Evolutionary conservation across 164 flowering plant genomes (phyloP).

Genomic region (Chloranthus sessilifolius): DNA sequence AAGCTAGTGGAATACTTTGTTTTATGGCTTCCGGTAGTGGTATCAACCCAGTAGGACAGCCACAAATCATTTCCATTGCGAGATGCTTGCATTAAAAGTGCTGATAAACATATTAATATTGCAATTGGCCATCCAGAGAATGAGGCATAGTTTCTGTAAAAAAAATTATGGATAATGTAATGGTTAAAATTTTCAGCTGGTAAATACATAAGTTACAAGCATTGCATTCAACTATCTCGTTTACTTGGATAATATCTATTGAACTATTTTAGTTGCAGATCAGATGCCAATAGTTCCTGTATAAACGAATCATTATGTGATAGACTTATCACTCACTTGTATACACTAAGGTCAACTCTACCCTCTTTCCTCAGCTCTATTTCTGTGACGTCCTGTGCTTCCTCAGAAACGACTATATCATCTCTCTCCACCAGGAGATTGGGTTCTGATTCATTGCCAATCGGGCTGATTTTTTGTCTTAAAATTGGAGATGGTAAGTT

Average conservation of each 20-base stretch:
- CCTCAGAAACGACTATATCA: slow-evolving; percentile 20
- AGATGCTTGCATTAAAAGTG: slow-evolving; percentile 92
- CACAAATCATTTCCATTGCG: slow-evolving; percentile 98
- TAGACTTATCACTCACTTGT: slow-evolving; percentile 49
- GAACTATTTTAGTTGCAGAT: neutral
- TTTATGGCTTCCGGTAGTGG: slow-evolving; percentile 29
- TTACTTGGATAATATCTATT: neutral
- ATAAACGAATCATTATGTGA: neutral
- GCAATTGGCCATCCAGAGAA: slow-evolving; percentile 72
- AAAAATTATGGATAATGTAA: slow-evolving; percentile 8
- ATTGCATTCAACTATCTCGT: neutral
- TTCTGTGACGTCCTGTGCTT: slow-evolving; percentile 38
- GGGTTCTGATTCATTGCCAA: slow-evolving; percentile 14
- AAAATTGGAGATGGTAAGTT: slow-evolving; percentile 19
- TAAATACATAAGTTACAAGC: neutral
- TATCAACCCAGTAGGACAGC: slow-evolving; percentile 95
- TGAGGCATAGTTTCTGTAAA: slow-evolving; percentile 71
- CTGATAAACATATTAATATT: slow-evolving; percentile 55
- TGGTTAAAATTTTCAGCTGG: neutral
- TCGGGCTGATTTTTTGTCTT: slow-evolving; percentile 17
- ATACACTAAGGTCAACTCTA: slow-evolving; percentile 60
- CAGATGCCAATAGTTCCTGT: neutral
- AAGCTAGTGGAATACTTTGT: slow-evolving; percentile 45
- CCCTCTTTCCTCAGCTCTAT: slow-evolving; percentile 76
- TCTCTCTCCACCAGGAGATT: slow-evolving; percentile 19